A percentile compares a stretch with the other conserved stretches of the same genome.
Conservation (phyloP, 2,329 filamentous ascomycete genomes). For the Neofusicoccum cordaticola region DNA sequence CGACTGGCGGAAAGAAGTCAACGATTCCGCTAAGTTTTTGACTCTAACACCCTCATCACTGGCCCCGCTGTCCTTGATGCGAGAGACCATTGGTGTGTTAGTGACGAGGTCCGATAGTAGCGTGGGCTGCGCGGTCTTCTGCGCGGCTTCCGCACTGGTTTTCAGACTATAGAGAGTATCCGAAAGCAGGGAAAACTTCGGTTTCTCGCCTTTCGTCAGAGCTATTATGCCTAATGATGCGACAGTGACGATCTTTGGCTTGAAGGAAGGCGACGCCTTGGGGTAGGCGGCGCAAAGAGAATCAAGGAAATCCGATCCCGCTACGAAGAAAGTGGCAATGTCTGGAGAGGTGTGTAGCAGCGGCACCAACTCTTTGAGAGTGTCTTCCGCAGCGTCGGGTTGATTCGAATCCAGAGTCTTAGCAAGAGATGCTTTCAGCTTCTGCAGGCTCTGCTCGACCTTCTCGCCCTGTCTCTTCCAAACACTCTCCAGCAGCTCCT, state of each 20-base stretch:
- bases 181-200: conserved; percentile 71
- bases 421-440: conserved; percentile 62
- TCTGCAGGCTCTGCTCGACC: conserved; percentile 57
- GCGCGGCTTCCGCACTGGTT: conserved; percentile 63
- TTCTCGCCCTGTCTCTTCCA: conserved; percentile 52
- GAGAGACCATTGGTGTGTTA: conserved; percentile 69
- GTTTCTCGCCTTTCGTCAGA: conserved; percentile 62
- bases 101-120: conserved; percentile 81
- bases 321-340: conserved; percentile 64
- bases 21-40: conserved; percentile 58
- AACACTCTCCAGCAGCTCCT: conserved; percentile 47
- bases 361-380: conserved; percentile 59
- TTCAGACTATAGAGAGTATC: conserved; percentile 84
- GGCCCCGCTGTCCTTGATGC: conserved; percentile 54
- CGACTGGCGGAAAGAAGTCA: conserved; percentile 56
- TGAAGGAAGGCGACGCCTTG: conserved; percentile 60
- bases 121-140: conserved; percentile 48
- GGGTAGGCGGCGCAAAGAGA: conserved; percentile 65
- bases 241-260: conserved; percentile 67
- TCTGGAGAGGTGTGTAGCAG: conserved; percentile 61
- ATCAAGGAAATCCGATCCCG: conserved; percentile 85
- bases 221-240: conserved; percentile 73
- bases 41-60: conserved; percentile 53
- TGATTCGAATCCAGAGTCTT: conserved; percentile 62
- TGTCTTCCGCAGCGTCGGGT: conserved; percentile 53